Evolutionary conservation across 495 filamentous ascomycete species (phyloP).

Genomic region (Penicillium malachiteum): DNA sequence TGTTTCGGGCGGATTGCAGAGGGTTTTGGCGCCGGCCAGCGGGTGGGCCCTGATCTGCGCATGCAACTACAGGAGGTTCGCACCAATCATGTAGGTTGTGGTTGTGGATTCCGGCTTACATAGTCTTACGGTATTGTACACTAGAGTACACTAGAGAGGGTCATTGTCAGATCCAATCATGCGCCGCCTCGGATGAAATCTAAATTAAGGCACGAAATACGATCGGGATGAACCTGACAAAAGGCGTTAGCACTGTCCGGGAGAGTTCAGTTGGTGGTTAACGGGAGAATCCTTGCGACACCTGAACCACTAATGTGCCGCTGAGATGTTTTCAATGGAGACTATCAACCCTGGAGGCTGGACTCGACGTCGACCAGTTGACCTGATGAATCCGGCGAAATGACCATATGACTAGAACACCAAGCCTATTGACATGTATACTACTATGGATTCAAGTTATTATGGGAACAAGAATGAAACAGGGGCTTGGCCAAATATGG

Average conservation of each 20-base stretch:
- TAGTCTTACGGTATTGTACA: constrained; percentile 6
- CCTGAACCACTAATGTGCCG: too few species aligned
- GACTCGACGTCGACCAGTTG: too few species aligned
- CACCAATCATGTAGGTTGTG: constrained; percentile 8
- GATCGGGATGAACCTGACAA: constrained; percentile 21
- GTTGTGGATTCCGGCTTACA: constrained; percentile 15
- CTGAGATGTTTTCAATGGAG: too few species aligned
- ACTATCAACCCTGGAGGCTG: too few species aligned
- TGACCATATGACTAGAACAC: too few species aligned
- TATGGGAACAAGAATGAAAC: too few species aligned
- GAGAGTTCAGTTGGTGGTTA: background rate
- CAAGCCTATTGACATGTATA: too few species aligned
- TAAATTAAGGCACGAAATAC: constrained; percentile 13
- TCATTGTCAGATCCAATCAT: background rate
- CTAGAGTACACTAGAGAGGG: background rate
- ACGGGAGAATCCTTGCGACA: too few species aligned
- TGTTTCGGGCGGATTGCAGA: constrained; percentile 31
- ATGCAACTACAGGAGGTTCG: constrained; percentile 8
- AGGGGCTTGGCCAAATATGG: too few species aligned
- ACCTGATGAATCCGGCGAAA: too few species aligned
- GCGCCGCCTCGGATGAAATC: background rate
- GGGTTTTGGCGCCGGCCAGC: constrained; percentile 19
- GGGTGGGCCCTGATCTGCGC: constrained; percentile 29
- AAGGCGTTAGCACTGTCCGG: constrained; percentile 9
- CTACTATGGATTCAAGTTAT: too few species aligned